Evolutionary conservation across 2,329 filamentous ascomycete species (phyloP).

Genomic region (Bertia moriformis): DNA sequence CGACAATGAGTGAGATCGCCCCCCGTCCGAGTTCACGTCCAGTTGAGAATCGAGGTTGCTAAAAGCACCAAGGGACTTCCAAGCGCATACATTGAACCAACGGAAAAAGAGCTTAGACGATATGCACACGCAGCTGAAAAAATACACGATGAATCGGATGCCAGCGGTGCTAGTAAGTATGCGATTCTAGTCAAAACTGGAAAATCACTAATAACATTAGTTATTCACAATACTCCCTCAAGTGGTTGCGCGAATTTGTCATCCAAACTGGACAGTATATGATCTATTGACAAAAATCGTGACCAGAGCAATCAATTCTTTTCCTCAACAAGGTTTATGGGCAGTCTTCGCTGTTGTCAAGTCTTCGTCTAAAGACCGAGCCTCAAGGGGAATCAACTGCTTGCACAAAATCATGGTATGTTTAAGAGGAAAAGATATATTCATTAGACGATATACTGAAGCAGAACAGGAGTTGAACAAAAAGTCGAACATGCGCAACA

Average conservation of each 20-base stretch:
- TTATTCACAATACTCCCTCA: constrained; percentile 34
- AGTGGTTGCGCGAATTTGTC: constrained; percentile 53
- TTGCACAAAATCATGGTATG: not conserved
- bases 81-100: not conserved
- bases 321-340: constrained; percentile 55
- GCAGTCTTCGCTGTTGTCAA: constrained; percentile 48
- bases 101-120: constrained; percentile 32
- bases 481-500: not conserved
- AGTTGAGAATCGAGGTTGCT: no score
- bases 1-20: not conserved
- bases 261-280: constrained; percentile 44
- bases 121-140: constrained; percentile 41
- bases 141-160: constrained; percentile 23
- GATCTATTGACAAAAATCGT: constrained; percentile 42
- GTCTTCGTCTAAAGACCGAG: constrained; percentile 41
- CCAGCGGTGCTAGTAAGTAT: not conserved
- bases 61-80: constrained; percentile 1
- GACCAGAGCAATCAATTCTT: constrained; percentile 37
- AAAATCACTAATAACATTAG: not conserved
- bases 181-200: not conserved
- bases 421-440: no score
- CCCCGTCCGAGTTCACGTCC: no score
- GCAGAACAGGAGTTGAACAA: not conserved
- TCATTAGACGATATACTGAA: no score
- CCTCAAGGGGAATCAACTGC: not conserved